Evolutionary conservation across 352 stramenopile species (phyloP), one percentile per base, ranked within the genome.

Genomic region (Pythium guiyangense): DNA sequence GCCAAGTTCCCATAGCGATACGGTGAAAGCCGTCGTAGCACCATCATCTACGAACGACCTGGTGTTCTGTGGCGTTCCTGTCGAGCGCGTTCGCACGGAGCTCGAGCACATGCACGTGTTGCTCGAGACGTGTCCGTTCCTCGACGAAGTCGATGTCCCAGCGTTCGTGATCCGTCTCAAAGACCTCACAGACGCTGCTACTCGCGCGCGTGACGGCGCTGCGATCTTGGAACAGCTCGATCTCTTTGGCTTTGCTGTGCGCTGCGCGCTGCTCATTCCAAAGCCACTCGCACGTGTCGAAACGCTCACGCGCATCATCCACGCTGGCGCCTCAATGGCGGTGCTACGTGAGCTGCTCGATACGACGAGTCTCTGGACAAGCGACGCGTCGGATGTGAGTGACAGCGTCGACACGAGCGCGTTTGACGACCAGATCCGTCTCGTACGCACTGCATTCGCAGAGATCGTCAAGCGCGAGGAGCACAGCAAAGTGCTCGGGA

Each of bases 121-220:
- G 26, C 69, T 88, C 18, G 62, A 86, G 64, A 77, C 57, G 22
- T 86, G 78, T 22, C 76, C 77, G 3, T 88, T 85, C 56, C 63
- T 88, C 17, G 74, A 86, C 20, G 70, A 71, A 52, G 71, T 88
- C 5, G 73, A 88, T 44, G 63, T 84, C 14, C 50, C 67, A 54
- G 60, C 56, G 18, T 73, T 86, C 54, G 74, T 86, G 8, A 59
- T 82, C 57, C 69, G 76, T 49, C 50, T 86, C 3, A 59, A 69
- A 10, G 73, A 86, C 44, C 51, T 86, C 20, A 66, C 52, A 52
- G 52, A 54, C 14, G 50, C 77, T 17, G 58, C 48, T 0, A 58
- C 76, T 25, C 31, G 53, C 17, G 43, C 66, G 3, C 18, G 15
- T 3, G 57, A 74, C 20, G 49, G 49, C 29, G 14, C 20, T 11